phyloP scores from a whole-genome alignment of 2,329 filamentous ascomycete species.

The Beauveria sp. region DNA sequence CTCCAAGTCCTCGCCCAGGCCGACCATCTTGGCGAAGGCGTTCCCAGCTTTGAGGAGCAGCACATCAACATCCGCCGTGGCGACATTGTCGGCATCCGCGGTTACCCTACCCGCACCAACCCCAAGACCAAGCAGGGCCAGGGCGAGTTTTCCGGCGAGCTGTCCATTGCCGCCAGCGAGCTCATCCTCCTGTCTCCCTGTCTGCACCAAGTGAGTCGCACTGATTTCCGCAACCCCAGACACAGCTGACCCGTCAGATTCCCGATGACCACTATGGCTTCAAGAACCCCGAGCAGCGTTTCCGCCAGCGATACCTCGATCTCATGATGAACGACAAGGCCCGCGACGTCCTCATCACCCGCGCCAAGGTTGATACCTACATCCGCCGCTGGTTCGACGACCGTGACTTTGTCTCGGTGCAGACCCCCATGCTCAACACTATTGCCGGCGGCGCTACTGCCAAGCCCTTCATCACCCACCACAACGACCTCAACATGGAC shows the following conservation, averaged over 20 bases:
- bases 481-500: slow-evolving; percentile 93
- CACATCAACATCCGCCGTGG: slow-evolving; percentile 84
- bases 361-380: slow-evolving; percentile 81
- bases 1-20: slow-evolving; percentile 91
- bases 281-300: slow-evolving; percentile 89
- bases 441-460: slow-evolving; percentile 95
- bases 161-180: slow-evolving; percentile 87
- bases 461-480: slow-evolving; percentile 85
- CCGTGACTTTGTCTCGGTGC: slow-evolving; percentile 84
- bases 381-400: slow-evolving; percentile 85
- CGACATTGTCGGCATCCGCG: slow-evolving; percentile 69
- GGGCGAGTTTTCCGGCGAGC: slow-evolving; percentile 62
- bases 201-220: slow-evolving; percentile 59
- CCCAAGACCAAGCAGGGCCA: slow-evolving; percentile 83
- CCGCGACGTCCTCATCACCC: slow-evolving; percentile 74
- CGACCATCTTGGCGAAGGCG: slow-evolving; percentile 63
- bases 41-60: slow-evolving; percentile 70
- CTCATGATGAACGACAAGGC: slow-evolving; percentile 92
- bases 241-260: slow-evolving; percentile 18
- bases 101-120: slow-evolving; percentile 53
- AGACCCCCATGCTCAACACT: slow-evolving; percentile 95
- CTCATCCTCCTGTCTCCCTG: slow-evolving; percentile 83
- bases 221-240: background rate
- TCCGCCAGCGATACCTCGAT: slow-evolving; percentile 89
- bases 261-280: slow-evolving; percentile 90